Conservation (phyloP, 2,329 filamentous ascomycete genomes). For the Aplosporella prunicola region DNA sequence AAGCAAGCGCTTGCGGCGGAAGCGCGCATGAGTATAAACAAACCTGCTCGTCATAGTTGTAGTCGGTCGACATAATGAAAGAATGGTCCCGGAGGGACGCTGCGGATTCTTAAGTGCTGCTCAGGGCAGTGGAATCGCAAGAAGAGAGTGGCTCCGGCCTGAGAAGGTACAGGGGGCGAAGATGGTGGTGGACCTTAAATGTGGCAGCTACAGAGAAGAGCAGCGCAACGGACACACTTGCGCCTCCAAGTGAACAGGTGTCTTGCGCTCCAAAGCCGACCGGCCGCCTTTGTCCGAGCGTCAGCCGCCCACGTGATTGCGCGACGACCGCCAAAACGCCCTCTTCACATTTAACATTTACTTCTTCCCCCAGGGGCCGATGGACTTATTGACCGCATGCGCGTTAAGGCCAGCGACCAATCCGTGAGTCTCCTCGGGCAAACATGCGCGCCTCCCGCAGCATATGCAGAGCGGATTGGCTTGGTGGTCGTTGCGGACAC, state of each 20-base stretch:
- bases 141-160: not conserved
- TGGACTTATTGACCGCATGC: no score
- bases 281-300: constrained; percentile 5
- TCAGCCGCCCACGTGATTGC: constrained; percentile 6
- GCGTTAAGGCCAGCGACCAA: no score
- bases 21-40: no score
- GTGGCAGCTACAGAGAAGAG: constrained; percentile 5
- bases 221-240: constrained; percentile 1
- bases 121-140: not conserved
- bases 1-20: not conserved
- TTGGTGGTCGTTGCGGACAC: no score
- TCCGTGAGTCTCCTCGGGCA: no score
- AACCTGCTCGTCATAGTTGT: constrained; percentile 94
- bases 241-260: constrained; percentile 10
- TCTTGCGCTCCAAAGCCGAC: constrained; percentile 9
- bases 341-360: no score
- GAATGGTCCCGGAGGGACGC: constrained; percentile 10
- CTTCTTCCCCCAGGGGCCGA: no score
- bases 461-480: no score
- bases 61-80: constrained; percentile 76
- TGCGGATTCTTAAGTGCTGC: not conserved
- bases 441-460: no score
- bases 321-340: no score
- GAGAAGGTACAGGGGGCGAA: not conserved
- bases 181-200: constrained; percentile 1